phyloP scores from a whole-genome alignment of 306 rosid genomes.

The Casuarina cunninghamiana region DNA sequence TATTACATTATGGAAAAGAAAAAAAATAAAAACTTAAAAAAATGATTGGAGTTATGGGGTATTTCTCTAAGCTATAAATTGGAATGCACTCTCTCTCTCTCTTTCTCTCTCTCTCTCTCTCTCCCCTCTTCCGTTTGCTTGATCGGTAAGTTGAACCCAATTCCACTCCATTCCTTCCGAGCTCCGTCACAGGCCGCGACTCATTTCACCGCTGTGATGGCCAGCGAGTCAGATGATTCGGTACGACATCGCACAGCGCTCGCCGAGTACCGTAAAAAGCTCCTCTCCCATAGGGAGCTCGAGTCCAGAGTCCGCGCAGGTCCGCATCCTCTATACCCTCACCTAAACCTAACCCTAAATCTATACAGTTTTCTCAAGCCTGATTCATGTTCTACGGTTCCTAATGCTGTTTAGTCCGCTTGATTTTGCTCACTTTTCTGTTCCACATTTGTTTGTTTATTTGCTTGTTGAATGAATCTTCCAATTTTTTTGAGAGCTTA shows the following conservation, averaged over 20 bases:
- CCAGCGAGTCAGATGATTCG: constrained; percentile 16
- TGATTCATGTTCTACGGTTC: background rate
- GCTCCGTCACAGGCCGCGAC: background rate
- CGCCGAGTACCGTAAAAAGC: constrained; percentile 12
- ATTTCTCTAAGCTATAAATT: too few species aligned
- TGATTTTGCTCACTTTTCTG: background rate
- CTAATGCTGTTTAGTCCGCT: background rate
- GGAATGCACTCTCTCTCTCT: too few species aligned
- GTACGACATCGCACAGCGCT: constrained; percentile 13
- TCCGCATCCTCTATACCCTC: background rate
- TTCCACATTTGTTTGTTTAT: too few species aligned
- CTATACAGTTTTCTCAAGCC: background rate
- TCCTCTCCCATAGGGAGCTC: constrained; percentile 23
- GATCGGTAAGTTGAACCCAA: background rate
- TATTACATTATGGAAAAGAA: too few species aligned
- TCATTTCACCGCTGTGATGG: background rate
- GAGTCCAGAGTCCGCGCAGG: constrained; percentile 22
- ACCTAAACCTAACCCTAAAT: background rate
- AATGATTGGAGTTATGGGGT: too few species aligned
- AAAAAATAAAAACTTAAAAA: too few species aligned
- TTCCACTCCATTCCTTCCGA: background rate
- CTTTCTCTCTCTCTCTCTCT: background rate
- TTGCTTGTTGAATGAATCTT: too few species aligned
- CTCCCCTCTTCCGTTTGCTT: background rate
- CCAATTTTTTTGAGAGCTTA: background rate